A percentile compares a stretch with the other conserved stretches of the same genome.
Conservation (phyloP, 2,329 filamentous ascomycete species). For the Diplodia scrobiculata region DNA sequence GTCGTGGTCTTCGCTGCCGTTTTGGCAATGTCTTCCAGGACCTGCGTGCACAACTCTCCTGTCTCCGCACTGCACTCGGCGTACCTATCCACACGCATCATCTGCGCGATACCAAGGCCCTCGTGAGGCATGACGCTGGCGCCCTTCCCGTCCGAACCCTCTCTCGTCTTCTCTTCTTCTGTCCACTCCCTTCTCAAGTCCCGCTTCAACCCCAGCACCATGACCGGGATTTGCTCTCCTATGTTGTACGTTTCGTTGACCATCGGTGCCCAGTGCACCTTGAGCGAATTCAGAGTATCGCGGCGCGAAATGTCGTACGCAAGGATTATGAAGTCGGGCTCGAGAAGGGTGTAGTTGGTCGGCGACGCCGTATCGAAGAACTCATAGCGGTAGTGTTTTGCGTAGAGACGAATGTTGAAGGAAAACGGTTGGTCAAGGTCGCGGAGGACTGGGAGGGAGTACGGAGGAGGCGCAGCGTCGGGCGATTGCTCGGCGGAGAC, state of each 20-base stretch:
- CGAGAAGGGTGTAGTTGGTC: slow-evolving; percentile 59
- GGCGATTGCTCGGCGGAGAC: slow-evolving; percentile 40
- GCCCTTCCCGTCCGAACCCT: slow-evolving; percentile 32
- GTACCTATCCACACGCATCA: slow-evolving; percentile 63
- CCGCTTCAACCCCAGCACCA: slow-evolving; percentile 62
- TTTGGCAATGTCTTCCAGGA: slow-evolving; percentile 62
- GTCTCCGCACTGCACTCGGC: slow-evolving; percentile 65
- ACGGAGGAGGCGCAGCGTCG: slow-evolving; percentile 40
- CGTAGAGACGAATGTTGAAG: slow-evolving; percentile 61
- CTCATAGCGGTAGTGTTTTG: slow-evolving; percentile 57
- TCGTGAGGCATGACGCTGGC: slow-evolving; percentile 56
- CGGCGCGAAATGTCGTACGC: slow-evolving; percentile 62
- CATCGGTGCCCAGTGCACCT: slow-evolving; percentile 48
- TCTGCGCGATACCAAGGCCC: slow-evolving; percentile 55
- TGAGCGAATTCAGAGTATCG: slow-evolving; percentile 53
- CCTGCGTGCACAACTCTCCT: slow-evolving; percentile 61
- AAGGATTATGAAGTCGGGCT: slow-evolving; percentile 59
- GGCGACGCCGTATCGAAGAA: slow-evolving; percentile 61
- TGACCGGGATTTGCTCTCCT: slow-evolving; percentile 57
- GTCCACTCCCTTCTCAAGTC: slow-evolving; percentile 52
- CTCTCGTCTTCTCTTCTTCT: slow-evolving; percentile 37
- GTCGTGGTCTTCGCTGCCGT: slow-evolving; percentile 62
- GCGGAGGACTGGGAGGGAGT: slow-evolving; percentile 50
- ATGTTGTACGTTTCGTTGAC: slow-evolving; percentile 57
- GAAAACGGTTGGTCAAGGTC: slow-evolving; percentile 61